These are phyloP conservation scores for Phialophora tarda DNA, from an alignment of 2,329 filamentous ascomycete species.

Conservation along the genomic window DNA sequence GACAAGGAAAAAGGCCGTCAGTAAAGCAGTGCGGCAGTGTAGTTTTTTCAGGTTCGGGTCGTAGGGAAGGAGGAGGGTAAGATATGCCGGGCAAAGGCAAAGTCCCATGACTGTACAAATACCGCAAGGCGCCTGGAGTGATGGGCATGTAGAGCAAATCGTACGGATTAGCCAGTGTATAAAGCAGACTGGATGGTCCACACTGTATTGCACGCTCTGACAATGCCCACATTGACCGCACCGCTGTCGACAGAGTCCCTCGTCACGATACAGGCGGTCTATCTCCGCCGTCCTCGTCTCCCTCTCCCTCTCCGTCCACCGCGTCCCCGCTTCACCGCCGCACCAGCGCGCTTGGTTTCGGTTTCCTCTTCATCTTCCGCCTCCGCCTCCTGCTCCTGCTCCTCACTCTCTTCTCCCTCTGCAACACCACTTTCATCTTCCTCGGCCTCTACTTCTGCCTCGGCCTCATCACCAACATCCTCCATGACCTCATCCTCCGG, in stretches of 20 bases:
- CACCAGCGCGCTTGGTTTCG: neutral
- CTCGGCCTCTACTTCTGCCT: slow-evolving; percentile 46
- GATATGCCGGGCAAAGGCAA: too few species aligned
- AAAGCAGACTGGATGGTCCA: neutral
- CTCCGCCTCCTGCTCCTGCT: neutral
- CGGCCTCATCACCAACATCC: slow-evolving; percentile 46
- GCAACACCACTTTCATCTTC: slow-evolving; percentile 47
- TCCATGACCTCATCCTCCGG: slow-evolving; percentile 42
- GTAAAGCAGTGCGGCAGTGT: slow-evolving; percentile 9
- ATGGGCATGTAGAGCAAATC: neutral
- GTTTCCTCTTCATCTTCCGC: neutral
- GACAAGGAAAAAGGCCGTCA: slow-evolving; percentile 35
- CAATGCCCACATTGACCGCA: neutral
- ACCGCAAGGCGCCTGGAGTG: neutral
- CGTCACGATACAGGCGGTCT: slow-evolving; percentile 31
- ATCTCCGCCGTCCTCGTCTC: slow-evolving; percentile 52
- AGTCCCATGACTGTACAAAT: neutral
- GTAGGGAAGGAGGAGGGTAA: neutral
- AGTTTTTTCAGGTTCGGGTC: neutral
- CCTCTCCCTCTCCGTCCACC: slow-evolving; percentile 49
- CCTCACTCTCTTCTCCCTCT: neutral
- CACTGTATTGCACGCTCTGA: neutral
- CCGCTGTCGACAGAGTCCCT: neutral
- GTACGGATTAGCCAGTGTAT: neutral
- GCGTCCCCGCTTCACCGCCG: neutral